Evolutionary conservation across 2,329 filamentous ascomycete genomes (phyloP), one percentile per base, ranked within the genome.

Genomic region (Xylaria sp.): DNA sequence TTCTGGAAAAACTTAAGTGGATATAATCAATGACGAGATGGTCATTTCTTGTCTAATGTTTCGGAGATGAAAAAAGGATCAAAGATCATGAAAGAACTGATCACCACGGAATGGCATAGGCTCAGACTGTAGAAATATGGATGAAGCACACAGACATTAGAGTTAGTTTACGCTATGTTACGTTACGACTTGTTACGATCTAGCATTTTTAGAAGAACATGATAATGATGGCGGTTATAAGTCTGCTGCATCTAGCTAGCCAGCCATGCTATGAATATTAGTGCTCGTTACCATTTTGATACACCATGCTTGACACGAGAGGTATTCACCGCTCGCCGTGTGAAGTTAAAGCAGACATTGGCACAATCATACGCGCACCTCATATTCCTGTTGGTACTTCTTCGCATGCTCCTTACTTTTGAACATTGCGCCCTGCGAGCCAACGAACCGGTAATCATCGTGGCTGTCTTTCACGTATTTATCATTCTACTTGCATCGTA

Each of bases 111-210:
- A 46, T 15, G 56, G 39, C 39, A n/a, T 58, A 39, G 39, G 56
- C 46, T 46, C 56, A 58, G 39, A 58, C 18, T 58, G 56, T 58
- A 58, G 20, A 43, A 46, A 58, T 46, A 48, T 58, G 56, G 15
- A 46, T 15, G 13, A 58, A 46, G 12, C 36, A 46, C 39, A 46
- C 39, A 31, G 33, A 36, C 39, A 58, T 58, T 46, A 28, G 56
- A 58, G 39, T 58, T 58, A 25, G 56, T n/a, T 23, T 31, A 58
- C 56, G 39, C 39, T 58, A 58, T 4, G 39, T 18, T 43, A 33
- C 20, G 23, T 58, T 43, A 58, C 23, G 56, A 58, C 39, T 25
- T 3, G 39, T 58, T 58, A 58, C 15, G 56, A 58, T n/a, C 36
- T 23, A 28, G 36, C 36, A 57, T 43, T 6, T 57, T 41, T 58